phyloP scores from a whole-genome alignment of 345 rosid species.

The Geranium brycei region DNA sequence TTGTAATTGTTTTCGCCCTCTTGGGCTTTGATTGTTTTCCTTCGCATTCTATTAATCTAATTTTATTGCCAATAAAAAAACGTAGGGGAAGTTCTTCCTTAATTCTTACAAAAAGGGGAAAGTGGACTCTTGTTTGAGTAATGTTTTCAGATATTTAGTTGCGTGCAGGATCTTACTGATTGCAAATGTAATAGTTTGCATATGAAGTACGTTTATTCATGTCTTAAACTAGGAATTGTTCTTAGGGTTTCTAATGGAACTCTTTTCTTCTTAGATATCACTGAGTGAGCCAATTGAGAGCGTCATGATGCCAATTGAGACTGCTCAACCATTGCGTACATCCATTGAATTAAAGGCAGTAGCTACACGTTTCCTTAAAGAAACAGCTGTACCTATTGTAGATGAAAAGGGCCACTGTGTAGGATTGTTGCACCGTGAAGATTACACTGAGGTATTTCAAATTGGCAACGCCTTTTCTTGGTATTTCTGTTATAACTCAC shows the following conservation, averaged over 20 bases:
- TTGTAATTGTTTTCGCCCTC: too few relatives aligned
- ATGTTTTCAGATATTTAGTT: neutral
- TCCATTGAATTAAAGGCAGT: conserved; percentile 37
- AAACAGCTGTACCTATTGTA: conserved; percentile 46
- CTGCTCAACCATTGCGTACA: conserved; percentile 42
- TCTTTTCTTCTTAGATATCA: conserved; percentile 27
- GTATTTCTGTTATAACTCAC: neutral
- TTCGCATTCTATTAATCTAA: too few relatives aligned
- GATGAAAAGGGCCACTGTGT: conserved; percentile 60
- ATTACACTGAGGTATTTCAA: conserved; percentile 43
- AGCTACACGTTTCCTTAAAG: conserved; percentile 47
- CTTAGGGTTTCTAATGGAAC: neutral
- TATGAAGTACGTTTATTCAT: neutral
- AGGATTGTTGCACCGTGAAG: conserved; percentile 66
- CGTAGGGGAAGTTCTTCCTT: too few relatives aligned
- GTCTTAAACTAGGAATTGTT: neutral
- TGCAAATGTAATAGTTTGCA: neutral
- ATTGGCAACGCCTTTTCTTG: neutral
- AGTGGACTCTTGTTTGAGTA: too few relatives aligned
- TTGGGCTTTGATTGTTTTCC: too few relatives aligned
- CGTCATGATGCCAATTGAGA: conserved; percentile 47
- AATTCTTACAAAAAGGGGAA: too few relatives aligned
- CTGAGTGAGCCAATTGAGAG: conserved; percentile 45
- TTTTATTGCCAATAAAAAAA: too few relatives aligned
- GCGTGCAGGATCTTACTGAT: neutral